Evolutionary conservation across 2,329 filamentous ascomycete species (phyloP).

Genomic region (Fusarium xyrophilum): DNA sequence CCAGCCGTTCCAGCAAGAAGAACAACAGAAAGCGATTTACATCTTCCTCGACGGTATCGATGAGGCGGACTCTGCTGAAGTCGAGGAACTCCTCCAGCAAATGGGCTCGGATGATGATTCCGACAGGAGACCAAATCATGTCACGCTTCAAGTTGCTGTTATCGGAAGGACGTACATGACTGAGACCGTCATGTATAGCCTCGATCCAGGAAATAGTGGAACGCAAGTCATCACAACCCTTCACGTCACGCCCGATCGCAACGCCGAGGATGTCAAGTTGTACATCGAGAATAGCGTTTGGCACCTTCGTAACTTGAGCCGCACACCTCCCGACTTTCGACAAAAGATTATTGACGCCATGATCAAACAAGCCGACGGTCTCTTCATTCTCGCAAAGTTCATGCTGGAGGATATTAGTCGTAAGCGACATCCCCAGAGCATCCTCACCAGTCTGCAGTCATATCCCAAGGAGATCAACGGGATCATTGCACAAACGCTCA

Average conservation of each 20-base stretch:
- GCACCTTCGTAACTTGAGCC: constrained; percentile 48
- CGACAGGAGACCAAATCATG: constrained; percentile 15
- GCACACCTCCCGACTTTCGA: constrained; percentile 44
- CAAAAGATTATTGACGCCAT: constrained; percentile 51
- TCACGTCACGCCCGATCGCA: constrained; percentile 53
- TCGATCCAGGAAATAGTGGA: constrained; percentile 46
- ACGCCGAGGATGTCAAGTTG: constrained; percentile 50
- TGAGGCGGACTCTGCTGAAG: constrained; percentile 50
- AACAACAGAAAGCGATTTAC: constrained; percentile 48
- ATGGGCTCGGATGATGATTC: constrained; percentile 42
- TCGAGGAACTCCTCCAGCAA: constrained; percentile 48
- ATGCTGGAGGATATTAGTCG: constrained; percentile 58
- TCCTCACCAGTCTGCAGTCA: constrained; percentile 51
- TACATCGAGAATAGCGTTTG: constrained; percentile 53
- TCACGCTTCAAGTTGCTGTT: constrained; percentile 49
- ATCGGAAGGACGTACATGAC: constrained; percentile 53
- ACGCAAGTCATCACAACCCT: constrained; percentile 48
- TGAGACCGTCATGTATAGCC: constrained; percentile 46
- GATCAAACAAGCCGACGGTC: constrained; percentile 52
- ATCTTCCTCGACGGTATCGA: constrained; percentile 57
- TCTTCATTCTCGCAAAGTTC: constrained; percentile 58
- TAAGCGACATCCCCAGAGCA: constrained; percentile 54
- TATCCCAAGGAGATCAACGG: constrained; percentile 56
- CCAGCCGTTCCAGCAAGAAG: constrained; percentile 47
- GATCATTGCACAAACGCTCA: constrained; percentile 51